A percentile compares a stretch with the other conserved stretches of the same genome.
Conservation (phyloP, 805 yeast species). For the Zygoascus ofunaensis region DNA sequence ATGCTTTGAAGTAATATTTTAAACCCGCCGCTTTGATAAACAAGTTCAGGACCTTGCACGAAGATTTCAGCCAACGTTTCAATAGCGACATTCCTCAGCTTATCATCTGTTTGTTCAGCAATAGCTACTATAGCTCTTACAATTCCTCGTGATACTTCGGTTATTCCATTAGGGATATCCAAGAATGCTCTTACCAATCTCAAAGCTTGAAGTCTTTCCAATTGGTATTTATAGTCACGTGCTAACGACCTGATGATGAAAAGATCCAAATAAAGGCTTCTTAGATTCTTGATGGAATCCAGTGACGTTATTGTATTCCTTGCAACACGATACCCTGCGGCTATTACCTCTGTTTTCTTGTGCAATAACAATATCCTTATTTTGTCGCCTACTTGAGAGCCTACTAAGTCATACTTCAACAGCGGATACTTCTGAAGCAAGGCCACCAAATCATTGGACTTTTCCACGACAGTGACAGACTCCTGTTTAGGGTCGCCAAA, state of each 20-base stretch:
- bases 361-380: constrained; percentile 55
- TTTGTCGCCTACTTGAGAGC: constrained; percentile 30
- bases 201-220: constrained; percentile 72
- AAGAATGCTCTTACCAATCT: constrained; percentile 57
- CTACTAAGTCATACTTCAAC: constrained; percentile 52
- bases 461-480: constrained; percentile 42
- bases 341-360: constrained; percentile 50
- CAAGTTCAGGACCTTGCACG: constrained; percentile 36
- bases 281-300: constrained; percentile 46
- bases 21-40: constrained; percentile 39
- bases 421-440: constrained; percentile 49
- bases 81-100: constrained; percentile 39
- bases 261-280: constrained; percentile 48
- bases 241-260: constrained; percentile 57
- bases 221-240: constrained; percentile 42
- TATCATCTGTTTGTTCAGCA: constrained; percentile 47
- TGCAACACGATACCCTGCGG: constrained; percentile 68
- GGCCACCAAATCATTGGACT: constrained; percentile 56
- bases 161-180: constrained; percentile 44
- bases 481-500: constrained; percentile 45
- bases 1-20: constrained; percentile 37
- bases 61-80: constrained; percentile 48
- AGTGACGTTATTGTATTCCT: constrained; percentile 51
- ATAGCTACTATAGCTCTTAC: constrained; percentile 57
- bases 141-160: constrained; percentile 50